Evolutionary conservation across 768 basidiomycete genomes (phyloP), one percentile per base, ranked within the genome.

Genomic region (Galerina marginata): DNA sequence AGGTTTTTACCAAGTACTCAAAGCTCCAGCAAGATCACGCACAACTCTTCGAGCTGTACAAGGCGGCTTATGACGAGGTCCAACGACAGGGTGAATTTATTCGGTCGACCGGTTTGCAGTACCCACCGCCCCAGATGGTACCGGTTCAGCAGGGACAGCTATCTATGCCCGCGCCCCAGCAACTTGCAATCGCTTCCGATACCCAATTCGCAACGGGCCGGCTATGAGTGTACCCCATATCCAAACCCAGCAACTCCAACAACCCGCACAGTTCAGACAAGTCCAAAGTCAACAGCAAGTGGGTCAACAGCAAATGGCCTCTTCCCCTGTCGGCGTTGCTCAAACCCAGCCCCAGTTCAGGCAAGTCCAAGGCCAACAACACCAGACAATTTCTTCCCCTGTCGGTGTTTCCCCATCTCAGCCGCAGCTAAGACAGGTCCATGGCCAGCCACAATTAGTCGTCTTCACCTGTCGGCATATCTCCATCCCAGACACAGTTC

Each of bases 1-100:
- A 33, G 12, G 23, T 42, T 26, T 20, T 52, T 20, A 23, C 11
- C 6, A 37, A 59, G 42, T 54, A 54, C 29, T 15, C 33, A 26
- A 54, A 44, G 23, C 25, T 59, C n/a, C n/a, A 47, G 3, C 44
- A 47, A 2, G 52, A 53, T 15, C 25, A 59, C 38, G 38, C 25
- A 5, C 44, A 39, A 16, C 51, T 59, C 20, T 26, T 20, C 11
- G 61, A 62, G 11, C 43, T 49, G 9, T 67, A 67, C 54, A 53
- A 53, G 3, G 38, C 42, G 20, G 64, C 64, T 11, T 65, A 65
- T 42, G 53, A 46, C 7, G 62, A 68, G 54, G 58, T 65, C 2
- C 37, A 45, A 11, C 60, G 58, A 6, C 47, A 58, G 38, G 56
- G 53, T 43, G 57, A 38, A 12, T 38, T 54, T 23, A 43, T 44